These are phyloP conservation scores for Euptelea pleiosperma DNA, from an alignment of 164 flowering plant genomes.

Conservation along the genomic window DNA sequence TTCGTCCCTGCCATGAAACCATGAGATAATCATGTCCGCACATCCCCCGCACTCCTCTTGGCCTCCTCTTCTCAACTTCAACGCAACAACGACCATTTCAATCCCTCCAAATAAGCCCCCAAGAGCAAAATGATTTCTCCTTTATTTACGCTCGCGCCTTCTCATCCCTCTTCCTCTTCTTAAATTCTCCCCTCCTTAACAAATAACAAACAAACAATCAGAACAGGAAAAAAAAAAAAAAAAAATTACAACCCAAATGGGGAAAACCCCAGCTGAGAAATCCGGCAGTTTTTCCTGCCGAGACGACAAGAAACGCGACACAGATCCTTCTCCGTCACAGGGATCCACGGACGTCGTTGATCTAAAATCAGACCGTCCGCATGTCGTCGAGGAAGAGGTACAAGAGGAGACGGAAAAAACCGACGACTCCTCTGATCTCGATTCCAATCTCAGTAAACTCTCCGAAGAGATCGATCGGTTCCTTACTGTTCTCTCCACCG, in stretches of 20 bases:
- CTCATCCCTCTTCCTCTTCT: background rate
- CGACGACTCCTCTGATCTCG: slow-evolving; percentile 12
- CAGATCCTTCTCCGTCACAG: background rate
- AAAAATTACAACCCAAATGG: background rate
- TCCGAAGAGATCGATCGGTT: slow-evolving; percentile 29
- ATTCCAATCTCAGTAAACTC: slow-evolving; percentile 5
- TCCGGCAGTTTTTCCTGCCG: slow-evolving; percentile 4
- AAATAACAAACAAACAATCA: background rate
- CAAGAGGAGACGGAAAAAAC: background rate
- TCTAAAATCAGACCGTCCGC: background rate
- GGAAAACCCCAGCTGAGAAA: slow-evolving; percentile 4
- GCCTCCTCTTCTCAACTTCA: background rate
- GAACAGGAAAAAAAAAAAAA: background rate
- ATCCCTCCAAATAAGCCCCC: slow-evolving; percentile 1
- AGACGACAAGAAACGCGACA: background rate
- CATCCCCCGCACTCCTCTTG: slow-evolving; percentile 5
- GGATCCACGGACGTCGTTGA: background rate
- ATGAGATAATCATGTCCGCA: background rate
- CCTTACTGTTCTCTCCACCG: background rate
- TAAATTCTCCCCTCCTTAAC: background rate
- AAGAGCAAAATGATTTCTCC: background rate
- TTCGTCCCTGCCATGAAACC: background rate
- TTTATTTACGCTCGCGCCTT: background rate
- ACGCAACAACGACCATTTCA: slow-evolving; percentile 21
- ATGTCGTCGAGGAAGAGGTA: slow-evolving; percentile 9